Conservation (phyloP, 495 filamentous ascomycete genomes). For the Jackrogersella multiformis region DNA sequence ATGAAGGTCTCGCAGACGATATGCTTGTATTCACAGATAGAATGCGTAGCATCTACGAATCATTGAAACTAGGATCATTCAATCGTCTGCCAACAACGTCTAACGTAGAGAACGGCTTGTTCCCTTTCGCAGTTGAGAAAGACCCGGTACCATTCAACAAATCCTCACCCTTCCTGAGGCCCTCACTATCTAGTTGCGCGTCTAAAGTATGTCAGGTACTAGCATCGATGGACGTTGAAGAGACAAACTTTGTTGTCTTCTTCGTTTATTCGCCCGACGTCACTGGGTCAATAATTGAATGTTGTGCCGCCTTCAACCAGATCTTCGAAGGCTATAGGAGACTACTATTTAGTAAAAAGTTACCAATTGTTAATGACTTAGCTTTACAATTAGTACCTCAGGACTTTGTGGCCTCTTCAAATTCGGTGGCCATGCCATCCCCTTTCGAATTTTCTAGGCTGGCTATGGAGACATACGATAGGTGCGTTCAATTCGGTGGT, state of each 20-base stretch:
- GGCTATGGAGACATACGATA: constrained; percentile 86
- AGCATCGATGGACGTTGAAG: constrained; percentile 45
- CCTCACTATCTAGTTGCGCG: constrained; percentile 33
- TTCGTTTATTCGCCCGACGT: constrained; percentile 79
- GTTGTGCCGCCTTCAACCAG: constrained; percentile 80
- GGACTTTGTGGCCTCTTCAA: constrained; percentile 71
- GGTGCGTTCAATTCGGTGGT: constrained; percentile 70
- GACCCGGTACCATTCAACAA: constrained; percentile 46
- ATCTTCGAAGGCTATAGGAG: constrained; percentile 75
- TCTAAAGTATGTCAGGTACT: constrained; percentile 51
- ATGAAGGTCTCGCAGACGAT: constrained; percentile 65
- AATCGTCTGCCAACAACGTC: constrained; percentile 62
- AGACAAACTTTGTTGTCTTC: constrained; percentile 80
- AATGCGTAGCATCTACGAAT: constrained; percentile 78
- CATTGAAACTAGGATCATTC: constrained; percentile 79
- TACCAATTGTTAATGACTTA: constrained; percentile 68
- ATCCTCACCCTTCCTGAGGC: constrained; percentile 46
- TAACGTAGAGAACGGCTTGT: constrained; percentile 66
- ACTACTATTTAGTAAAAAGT: constrained; percentile 61
- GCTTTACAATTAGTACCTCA: constrained; percentile 85
- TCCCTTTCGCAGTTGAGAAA: constrained; percentile 59
- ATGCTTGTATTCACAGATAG: constrained; percentile 75
- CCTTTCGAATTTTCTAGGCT: constrained; percentile 73
- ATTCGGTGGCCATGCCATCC: constrained; percentile 71
- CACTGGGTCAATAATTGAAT: constrained; percentile 71